Conservation (phyloP, 2,329 filamentous ascomycete genomes). For the Sporothrix curviconia region DNA sequence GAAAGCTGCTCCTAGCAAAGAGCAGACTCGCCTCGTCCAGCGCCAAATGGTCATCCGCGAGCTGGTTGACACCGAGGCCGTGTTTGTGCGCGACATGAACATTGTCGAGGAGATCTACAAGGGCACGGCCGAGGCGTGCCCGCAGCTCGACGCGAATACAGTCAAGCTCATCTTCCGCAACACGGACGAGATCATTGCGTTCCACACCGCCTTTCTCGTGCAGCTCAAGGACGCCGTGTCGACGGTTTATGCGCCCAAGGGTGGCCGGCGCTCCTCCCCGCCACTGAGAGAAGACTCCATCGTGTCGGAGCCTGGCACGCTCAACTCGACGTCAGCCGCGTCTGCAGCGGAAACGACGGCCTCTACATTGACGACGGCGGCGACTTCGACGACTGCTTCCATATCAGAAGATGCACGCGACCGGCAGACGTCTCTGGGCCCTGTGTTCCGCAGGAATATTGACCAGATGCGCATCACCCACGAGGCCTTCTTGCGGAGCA, state of each 20-base stretch:
- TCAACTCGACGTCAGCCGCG: slow-evolving; percentile 33
- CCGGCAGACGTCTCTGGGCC: slow-evolving; percentile 45
- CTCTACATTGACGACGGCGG: slow-evolving; percentile 26
- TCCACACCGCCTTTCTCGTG: slow-evolving; percentile 73
- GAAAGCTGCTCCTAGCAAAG: slow-evolving; percentile 41
- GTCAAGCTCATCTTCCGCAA: slow-evolving; percentile 90
- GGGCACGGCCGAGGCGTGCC: slow-evolving; percentile 76
- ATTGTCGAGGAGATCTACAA: slow-evolving; percentile 98
- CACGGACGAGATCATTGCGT: slow-evolving; percentile 80
- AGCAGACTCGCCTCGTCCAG: slow-evolving; percentile 67
- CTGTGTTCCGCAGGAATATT: slow-evolving; percentile 50
- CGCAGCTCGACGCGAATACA: slow-evolving; percentile 73
- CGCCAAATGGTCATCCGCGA: slow-evolving; percentile 84
- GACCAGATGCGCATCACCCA: slow-evolving; percentile 55
- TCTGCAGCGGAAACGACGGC: slow-evolving; percentile 22
- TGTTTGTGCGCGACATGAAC: slow-evolving; percentile 91
- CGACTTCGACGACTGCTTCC: slow-evolving; percentile 22
- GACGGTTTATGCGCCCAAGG: slow-evolving; percentile 66
- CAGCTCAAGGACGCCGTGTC: slow-evolving; percentile 73
- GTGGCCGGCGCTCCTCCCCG: slow-evolving; percentile 23
- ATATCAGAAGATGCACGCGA: slow-evolving; percentile 48
- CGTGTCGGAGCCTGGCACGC: slow-evolving; percentile 27
- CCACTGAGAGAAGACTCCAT: slow-evolving; percentile 27
- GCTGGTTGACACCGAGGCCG: slow-evolving; percentile 83
- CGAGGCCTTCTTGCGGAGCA: slow-evolving; percentile 57